Evolutionary conservation across 148 eudicot genomes (phyloP), one percentile per base, ranked within the genome.

Genomic region (Chenopodium formosanum): DNA sequence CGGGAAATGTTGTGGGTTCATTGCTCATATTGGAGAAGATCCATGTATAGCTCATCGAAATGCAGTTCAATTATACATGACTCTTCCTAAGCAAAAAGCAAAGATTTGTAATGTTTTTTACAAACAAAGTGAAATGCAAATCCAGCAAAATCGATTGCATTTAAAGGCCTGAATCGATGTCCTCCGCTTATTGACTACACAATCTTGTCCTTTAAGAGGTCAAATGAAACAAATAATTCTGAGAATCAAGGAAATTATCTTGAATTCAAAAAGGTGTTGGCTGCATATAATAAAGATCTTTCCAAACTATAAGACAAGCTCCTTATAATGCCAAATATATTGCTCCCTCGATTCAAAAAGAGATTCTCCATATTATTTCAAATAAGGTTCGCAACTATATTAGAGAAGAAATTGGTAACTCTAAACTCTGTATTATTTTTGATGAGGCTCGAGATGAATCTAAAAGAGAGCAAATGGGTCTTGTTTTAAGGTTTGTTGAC

Each of bases 181-280:
- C 4, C 13, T 72, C 0, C 60, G 19, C 3, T 1, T 63, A 2
- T 25, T 80, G 73, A 79, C 75, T 52, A 29, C 70, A 16, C 77
- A 80, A 62, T 7, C 77, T 40, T 73, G 77, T 32, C n/a, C 82
- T 7, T 44, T 80, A 63, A 80, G 82, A 44, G 82, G 82, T 31
- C 71, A 80, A 46, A 80, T 80, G 82, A 80, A 29, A 60, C 62
- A n/a, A 17, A 14, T 0, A 25, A 25, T 2, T 65, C 11, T 1
- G 34, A 65, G 32, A 65, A 65, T 23, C 69, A 65, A 65, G 69
- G 69, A 23, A 65, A 65, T 4, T 65, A 8, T 25, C 34, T 25
- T 23, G 69, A 65, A 65, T 65, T 65, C 32, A 65, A 32, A 25
- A 8, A 65, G 25, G 9, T 23, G 13, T 23, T 65, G 6, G 37